Evolutionary conservation across 257 asterid species (phyloP).

Genomic region (Scutellaria baicalensis): DNA sequence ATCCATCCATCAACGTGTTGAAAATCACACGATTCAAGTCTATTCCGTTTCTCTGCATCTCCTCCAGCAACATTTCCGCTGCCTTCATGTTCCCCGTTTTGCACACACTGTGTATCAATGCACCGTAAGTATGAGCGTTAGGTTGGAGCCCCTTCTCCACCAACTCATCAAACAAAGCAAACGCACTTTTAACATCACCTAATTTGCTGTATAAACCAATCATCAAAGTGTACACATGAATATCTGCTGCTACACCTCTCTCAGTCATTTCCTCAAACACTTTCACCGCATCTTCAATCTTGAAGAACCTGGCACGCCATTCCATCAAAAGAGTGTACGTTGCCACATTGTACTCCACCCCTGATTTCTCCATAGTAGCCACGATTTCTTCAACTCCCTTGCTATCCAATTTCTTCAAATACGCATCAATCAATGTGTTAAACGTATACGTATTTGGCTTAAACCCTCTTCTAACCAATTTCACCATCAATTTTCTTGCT

Average conservation of each 20-base stretch:
- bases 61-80: conserved; percentile 50
- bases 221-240: conserved; percentile 50
- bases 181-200: conserved; percentile 49
- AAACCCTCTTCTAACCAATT: conserved; percentile 44
- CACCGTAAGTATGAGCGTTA: conserved; percentile 61
- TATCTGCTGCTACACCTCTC: conserved; percentile 46
- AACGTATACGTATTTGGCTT: conserved; percentile 66
- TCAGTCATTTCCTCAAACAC: conserved; percentile 59
- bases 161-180: conserved; percentile 63
- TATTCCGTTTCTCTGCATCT: conserved; percentile 77
- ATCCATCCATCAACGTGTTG: conserved; percentile 83
- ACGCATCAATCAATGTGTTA: conserved; percentile 62
- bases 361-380: conserved; percentile 52
- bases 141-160: conserved; percentile 61
- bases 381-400: conserved; percentile 36
- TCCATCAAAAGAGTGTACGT: conserved; percentile 61
- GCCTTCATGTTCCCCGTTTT: conserved; percentile 66
- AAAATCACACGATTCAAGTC: conserved; percentile 52
- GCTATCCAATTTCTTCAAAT: conserved; percentile 39
- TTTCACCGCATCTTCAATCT: conserved; percentile 46
- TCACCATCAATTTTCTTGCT: conserved; percentile 54
- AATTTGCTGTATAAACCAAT: conserved; percentile 43
- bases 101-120: conserved; percentile 67
- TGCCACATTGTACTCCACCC: conserved; percentile 49
- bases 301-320: conserved; percentile 25